Evolutionary conservation across 768 basidiomycete genomes (phyloP).

Genomic region (Amanita pseudoporphyria): DNA sequence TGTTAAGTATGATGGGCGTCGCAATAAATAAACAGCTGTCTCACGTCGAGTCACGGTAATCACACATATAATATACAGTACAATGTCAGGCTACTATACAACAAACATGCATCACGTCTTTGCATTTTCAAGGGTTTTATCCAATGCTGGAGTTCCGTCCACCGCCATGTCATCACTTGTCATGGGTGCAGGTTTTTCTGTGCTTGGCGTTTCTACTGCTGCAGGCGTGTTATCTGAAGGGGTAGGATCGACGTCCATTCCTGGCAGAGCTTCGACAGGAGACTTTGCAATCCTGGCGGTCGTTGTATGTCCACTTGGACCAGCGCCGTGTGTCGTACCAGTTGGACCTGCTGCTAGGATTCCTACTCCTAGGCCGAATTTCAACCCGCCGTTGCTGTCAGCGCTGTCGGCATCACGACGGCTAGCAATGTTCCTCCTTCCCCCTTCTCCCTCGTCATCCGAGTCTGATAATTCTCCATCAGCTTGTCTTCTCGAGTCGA

Average conservation of each 20-base stretch:
- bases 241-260: constrained; percentile 37
- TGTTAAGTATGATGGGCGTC: not conserved
- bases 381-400: constrained; percentile 33
- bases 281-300: constrained; percentile 30
- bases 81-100: not conserved
- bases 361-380: constrained; percentile 60
- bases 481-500: constrained; percentile 74
- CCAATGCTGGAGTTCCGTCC: not conserved
- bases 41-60: too few species aligned
- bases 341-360: constrained; percentile 55
- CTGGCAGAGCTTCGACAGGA: constrained; percentile 13
- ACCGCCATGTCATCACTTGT: constrained; percentile 2
- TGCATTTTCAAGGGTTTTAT: not conserved
- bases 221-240: constrained; percentile 18
- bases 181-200: not conserved
- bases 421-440: constrained; percentile 56
- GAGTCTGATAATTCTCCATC: constrained; percentile 94
- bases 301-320: constrained; percentile 65
- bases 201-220: constrained; percentile 7
- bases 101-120: not conserved
- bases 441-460: constrained; percentile 93
- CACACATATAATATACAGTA: too few species aligned
- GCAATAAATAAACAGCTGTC: too few species aligned
- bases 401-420: constrained; percentile 47
- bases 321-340: constrained; percentile 57